These are phyloP conservation scores for Chlorella sp. DNA, from an alignment of 139 green algal genomes.

Conservation along the genomic window DNA sequence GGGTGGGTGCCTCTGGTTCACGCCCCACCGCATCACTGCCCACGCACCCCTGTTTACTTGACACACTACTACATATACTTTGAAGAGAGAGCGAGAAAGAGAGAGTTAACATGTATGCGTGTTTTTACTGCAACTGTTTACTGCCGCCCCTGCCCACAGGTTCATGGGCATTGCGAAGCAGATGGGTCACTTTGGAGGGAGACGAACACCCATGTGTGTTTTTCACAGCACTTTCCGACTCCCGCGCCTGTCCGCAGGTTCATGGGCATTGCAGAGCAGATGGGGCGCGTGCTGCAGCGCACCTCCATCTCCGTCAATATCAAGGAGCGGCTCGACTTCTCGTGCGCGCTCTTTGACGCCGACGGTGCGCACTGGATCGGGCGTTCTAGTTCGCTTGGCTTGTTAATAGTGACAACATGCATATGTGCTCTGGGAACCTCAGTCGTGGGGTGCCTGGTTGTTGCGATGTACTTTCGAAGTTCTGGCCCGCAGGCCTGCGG, in stretches of 20 bases:
- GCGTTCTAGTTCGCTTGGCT: neutral
- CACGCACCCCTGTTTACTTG: neutral
- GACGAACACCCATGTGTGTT: no score
- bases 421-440: no score
- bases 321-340: conserved; percentile 99
- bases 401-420: neutral
- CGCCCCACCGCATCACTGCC: neutral
- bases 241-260: conserved; percentile 92
- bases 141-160: no score
- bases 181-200: conserved; percentile 97
- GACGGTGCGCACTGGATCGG: neutral
- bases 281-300: conserved; percentile 95
- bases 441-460: no score
- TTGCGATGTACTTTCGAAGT: no score
- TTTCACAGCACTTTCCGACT: no score
- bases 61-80: no score
- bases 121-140: no score
- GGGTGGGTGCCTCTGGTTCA: neutral
- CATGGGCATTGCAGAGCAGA: conserved; percentile 99
- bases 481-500: no score
- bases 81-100: no score
- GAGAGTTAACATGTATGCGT: no score
- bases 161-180: conserved; percentile 99
- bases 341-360: conserved; percentile 89
- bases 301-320: conserved; percentile 97